These are phyloP conservation scores for Casuarina equisetifolia DNA, from an alignment of 306 rosid genomes.

Conservation along the genomic window DNA sequence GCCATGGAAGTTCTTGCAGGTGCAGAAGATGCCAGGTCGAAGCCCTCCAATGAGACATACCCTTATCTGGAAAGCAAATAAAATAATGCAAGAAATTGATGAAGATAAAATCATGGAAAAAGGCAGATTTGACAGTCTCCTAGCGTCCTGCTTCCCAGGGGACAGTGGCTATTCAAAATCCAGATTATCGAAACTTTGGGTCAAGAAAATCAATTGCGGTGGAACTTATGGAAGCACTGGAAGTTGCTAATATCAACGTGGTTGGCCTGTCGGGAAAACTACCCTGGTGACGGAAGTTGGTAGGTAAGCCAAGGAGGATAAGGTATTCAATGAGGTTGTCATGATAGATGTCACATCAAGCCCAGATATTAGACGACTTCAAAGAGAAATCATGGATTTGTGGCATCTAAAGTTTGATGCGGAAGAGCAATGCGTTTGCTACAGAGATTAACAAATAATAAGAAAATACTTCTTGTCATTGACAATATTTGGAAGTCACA, in stretches of 20 bases:
- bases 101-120: neutral
- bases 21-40: neutral
- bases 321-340: neutral
- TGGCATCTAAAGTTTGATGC: neutral
- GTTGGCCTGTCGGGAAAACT: neutral
- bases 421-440: neutral
- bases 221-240: slow-evolving; percentile 4
- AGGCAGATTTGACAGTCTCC: neutral
- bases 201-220: neutral
- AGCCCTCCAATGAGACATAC: slow-evolving; percentile 6
- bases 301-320: neutral
- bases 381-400: neutral
- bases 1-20: neutral
- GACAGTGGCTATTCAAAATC: fast-evolving
- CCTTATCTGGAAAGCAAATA: slow-evolving; percentile 15
- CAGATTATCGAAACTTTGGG: neutral
- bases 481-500: too few relatives aligned
- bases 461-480: neutral
- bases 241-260: neutral
- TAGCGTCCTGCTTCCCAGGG: neutral
- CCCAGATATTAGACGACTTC: neutral
- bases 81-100: neutral
- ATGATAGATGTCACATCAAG: neutral
- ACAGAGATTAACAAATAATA: neutral
- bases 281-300: neutral